Base-by-base conservation (phyloP, 2,329 filamentous ascomycete species). In the Xylariaceae sp. region DNA sequence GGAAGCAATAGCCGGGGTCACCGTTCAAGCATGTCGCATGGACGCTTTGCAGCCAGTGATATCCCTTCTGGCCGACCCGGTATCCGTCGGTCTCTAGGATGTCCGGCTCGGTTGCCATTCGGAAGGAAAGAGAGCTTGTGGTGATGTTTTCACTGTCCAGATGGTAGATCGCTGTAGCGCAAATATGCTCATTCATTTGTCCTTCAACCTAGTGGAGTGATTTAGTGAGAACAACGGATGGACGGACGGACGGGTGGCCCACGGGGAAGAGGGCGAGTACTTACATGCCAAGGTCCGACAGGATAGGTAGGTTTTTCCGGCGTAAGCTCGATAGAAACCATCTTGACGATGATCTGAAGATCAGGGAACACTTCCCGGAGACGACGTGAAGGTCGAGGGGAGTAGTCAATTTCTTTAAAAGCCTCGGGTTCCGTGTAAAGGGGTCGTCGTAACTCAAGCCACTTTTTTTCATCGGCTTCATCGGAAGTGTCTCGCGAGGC, bases 311-410 rank as follows among this genome's bases (percentile, higher is more conserved):
- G 80, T 37, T 82, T 79, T 8, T 82, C 79, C 0, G 83, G 83
- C 0, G 78, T 83, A 1, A 88, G 74, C 48, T 85, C 76, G 54
- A 87, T 81, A 42, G 77, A 80, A 1, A 82, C 78, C 63, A 89
- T 74, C 66, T 88, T 87, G 37, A 87, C 79, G 53, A 88, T 84
- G 42, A 88, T 71, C 65, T 89, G 86, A 2, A 88, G 66, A 1
- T 80, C 79, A 4, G 70, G 68, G 1, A 75, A 66, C 7, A 68
- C 72, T 30, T 57, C 60, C 6, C 68, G 55, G 9, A 63, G 47
- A n/a, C 72, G 61, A 23, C 53, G n/a, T 48, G 57, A 3, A 50
- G 18, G 39, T 30, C 5, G 37, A 44, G 48, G 55, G 23, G 58
- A 51, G 44, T 60, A 62, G 35, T 51, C 39, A 45, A 56, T 49